A percentile compares a stretch with the other conserved stretches of the same genome.
These are phyloP conservation scores for Claviceps spartinae DNA, from an alignment of 2,329 filamentous ascomycete species.

Conservation along the genomic window DNA sequence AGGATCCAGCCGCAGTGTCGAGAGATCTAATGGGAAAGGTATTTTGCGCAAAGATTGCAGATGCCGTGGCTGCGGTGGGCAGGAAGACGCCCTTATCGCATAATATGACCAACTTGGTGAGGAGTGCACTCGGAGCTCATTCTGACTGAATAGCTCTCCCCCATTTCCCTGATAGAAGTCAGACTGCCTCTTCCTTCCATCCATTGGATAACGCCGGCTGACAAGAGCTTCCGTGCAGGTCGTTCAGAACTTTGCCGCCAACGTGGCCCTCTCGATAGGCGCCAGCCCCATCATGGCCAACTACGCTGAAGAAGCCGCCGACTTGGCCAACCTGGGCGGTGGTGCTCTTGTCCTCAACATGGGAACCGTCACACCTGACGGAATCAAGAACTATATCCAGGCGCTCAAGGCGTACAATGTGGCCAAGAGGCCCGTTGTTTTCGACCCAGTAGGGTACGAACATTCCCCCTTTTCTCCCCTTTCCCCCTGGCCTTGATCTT, in stretches of 20 bases:
- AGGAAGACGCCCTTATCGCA: conserved; percentile 62
- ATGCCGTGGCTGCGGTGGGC: conserved; percentile 47
- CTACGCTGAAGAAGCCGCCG: conserved; percentile 66
- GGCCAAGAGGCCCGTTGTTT: conserved; percentile 59
- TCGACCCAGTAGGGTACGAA: conserved; percentile 72
- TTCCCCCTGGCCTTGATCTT: not conserved
- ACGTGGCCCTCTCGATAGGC: conserved; percentile 72
- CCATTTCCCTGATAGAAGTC: not conserved
- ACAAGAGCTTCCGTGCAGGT: conserved; percentile 27
- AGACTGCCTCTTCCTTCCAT: too few relatives aligned
- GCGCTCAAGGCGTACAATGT: conserved; percentile 74
- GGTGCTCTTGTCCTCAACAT: conserved; percentile 85
- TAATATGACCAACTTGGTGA: conserved; percentile 87
- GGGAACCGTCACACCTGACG: conserved; percentile 75
- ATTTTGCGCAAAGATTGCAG: conserved; percentile 35
- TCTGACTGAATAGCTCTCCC: not conserved
- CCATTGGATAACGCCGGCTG: not conserved
- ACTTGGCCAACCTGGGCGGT: conserved; percentile 65
- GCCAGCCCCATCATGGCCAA: conserved; percentile 92
- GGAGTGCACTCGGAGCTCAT: not conserved
- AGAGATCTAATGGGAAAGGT: conserved; percentile 33
- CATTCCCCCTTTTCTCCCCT: not conserved
- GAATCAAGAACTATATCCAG: conserved; percentile 54
- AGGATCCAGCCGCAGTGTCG: conserved; percentile 52
- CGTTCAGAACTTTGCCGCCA: conserved; percentile 89